These are phyloP conservation scores for Olyra latifolia DNA, from an alignment of 176 grass and related monocot species.

Conservation along the genomic window DNA sequence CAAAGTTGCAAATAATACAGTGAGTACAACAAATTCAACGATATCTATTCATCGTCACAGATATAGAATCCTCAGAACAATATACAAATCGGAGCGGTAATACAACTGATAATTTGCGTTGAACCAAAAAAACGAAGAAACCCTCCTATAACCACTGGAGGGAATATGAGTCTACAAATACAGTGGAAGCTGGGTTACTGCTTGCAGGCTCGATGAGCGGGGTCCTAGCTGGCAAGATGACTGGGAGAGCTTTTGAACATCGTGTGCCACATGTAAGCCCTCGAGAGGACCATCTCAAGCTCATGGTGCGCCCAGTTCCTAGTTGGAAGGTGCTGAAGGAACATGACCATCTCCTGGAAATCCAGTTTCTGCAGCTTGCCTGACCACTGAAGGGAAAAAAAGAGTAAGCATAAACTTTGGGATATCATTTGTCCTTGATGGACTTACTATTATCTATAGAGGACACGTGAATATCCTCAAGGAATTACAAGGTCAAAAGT, in stretches of 20 bases:
- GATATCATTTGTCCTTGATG: not conserved
- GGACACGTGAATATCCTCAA: not conserved
- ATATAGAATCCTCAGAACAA: not conserved
- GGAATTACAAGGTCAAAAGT: not conserved
- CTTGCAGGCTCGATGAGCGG: not conserved
- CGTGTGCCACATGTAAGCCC: constrained; percentile 94
- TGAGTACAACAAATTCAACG: not conserved
- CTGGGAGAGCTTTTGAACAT: constrained; percentile 91
- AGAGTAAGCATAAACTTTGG: not conserved
- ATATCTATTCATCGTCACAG: not conserved
- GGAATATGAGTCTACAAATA: constrained; percentile 10
- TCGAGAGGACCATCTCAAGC: constrained; percentile 88
- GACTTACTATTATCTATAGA: not conserved
- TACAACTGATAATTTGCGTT: not conserved
- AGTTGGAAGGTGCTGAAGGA: constrained; percentile 92
- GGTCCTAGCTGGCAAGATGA: constrained; percentile 63
- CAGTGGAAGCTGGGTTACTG: not conserved
- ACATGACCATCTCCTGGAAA: constrained; percentile 99
- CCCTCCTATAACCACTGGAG: not conserved
- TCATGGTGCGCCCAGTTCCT: constrained; percentile 88
- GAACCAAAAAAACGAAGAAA: not conserved
- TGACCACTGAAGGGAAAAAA: constrained; percentile 67
- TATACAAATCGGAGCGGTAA: constrained; percentile 18
- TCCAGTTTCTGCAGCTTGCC: constrained; percentile 89
- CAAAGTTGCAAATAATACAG: not conserved